A percentile compares a stretch with the other conserved stretches of the same genome.
Conservation (phyloP, 164 flowering plant genomes). For the Santalum album region DNA sequence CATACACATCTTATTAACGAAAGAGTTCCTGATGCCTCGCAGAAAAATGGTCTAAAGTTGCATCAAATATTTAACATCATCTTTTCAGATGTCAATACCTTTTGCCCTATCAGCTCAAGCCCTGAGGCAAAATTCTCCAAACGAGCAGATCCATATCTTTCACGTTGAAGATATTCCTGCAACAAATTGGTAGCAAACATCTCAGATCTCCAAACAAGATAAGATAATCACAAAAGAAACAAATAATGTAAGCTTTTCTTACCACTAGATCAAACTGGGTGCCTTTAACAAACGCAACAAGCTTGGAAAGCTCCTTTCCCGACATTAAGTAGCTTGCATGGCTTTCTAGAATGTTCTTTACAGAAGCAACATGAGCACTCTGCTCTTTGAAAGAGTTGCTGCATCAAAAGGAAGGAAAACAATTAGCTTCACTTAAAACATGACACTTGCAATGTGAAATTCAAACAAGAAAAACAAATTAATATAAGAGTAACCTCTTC, state of each 20-base stretch:
- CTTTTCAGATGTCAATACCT: conserved; percentile 36
- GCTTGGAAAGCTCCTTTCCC: conserved; percentile 94
- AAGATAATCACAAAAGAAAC: not conserved
- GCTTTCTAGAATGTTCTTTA: conserved; percentile 84
- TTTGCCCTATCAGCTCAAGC: conserved; percentile 83
- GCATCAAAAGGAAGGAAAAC: conserved; percentile 16
- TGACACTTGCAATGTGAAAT: not conserved
- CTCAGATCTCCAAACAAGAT: not conserved
- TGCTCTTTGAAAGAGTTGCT: conserved; percentile 74
- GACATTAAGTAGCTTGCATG: conserved; percentile 98
- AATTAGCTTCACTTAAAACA: conserved; percentile 7
- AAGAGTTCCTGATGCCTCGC: too few relatives aligned
- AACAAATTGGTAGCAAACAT: conserved; percentile 16
- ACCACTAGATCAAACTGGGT: conserved; percentile 99
- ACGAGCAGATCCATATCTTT: conserved; percentile 78
- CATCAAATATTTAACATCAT: too few relatives aligned
- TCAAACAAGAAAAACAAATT: not conserved
- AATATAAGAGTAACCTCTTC: conserved; percentile 39
- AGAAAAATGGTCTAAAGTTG: too few relatives aligned
- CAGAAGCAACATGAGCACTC: conserved; percentile 85
- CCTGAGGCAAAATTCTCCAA: conserved; percentile 95
- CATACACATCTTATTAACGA: too few relatives aligned
- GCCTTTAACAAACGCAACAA: conserved; percentile 97
- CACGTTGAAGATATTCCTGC: conserved; percentile 94
- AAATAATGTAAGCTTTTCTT: conserved; percentile 10